Conservation (phyloP, 495 filamentous ascomycete species). For the Astrocystis sublimbata region DNA sequence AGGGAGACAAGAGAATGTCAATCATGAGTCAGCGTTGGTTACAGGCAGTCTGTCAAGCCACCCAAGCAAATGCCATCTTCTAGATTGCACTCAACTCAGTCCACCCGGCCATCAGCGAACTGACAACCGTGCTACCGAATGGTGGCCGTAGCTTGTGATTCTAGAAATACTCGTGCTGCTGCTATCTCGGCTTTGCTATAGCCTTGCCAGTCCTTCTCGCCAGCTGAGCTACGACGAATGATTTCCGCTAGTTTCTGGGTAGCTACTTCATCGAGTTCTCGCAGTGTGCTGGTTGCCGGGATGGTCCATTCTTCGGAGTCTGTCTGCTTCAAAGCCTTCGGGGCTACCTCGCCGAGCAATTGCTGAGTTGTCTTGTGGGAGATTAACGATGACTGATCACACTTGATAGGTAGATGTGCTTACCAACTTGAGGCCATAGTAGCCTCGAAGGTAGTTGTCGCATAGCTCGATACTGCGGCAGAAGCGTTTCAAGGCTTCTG, state of each 20-base stretch:
- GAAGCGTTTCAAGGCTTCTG: constrained; percentile 77
- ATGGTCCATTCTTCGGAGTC: constrained; percentile 44
- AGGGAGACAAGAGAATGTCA: neutral
- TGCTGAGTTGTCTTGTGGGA: constrained; percentile 40
- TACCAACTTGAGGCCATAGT: constrained; percentile 86
- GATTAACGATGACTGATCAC: neutral
- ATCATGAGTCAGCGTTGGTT: constrained; percentile 10
- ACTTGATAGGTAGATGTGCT: constrained; percentile 27
- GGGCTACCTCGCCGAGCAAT: constrained; percentile 34
- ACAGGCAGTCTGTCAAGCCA: neutral
- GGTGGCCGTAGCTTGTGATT: constrained; percentile 35
- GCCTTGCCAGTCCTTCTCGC: constrained; percentile 67
- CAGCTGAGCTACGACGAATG: constrained; percentile 59
- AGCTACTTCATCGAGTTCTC: constrained; percentile 69
- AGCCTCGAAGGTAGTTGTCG: constrained; percentile 86
- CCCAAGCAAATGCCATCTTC: neutral
- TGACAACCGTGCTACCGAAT: constrained; percentile 32
- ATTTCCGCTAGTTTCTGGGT: constrained; percentile 75
- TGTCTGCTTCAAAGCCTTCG: constrained; percentile 35
- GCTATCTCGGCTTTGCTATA: constrained; percentile 74
- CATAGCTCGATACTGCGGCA: constrained; percentile 90
- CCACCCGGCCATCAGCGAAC: neutral
- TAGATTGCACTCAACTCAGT: neutral
- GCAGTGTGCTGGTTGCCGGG: constrained; percentile 55
- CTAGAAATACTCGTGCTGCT: constrained; percentile 73